A percentile compares a stretch with the other conserved stretches of the same genome.
These are phyloP conservation scores for Teratosphaeria pseudoeucalypti DNA, from an alignment of 2,329 filamentous ascomycete genomes.

Conservation along the genomic window DNA sequence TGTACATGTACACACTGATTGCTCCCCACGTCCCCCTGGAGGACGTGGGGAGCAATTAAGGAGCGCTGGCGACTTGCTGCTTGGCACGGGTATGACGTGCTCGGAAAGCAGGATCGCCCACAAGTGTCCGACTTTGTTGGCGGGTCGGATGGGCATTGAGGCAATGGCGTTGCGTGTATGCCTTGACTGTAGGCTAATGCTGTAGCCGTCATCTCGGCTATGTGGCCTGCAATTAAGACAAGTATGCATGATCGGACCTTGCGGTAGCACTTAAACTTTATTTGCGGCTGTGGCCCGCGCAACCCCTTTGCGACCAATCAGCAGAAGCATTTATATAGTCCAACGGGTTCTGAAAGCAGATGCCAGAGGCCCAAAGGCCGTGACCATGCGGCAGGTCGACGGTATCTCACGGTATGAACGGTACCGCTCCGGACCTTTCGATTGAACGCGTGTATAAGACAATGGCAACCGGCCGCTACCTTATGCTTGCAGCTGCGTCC, in stretches of 20 bases:
- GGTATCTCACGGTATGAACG: too few relatives aligned
- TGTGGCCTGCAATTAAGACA: background rate
- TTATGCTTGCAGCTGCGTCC: background rate
- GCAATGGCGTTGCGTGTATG: slow-evolving; percentile 2
- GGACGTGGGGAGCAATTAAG: slow-evolving; percentile 26
- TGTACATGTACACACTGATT: slow-evolving; percentile 11
- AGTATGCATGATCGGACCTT: background rate
- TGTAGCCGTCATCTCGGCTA: too few relatives aligned
- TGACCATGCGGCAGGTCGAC: too few relatives aligned
- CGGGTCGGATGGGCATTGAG: slow-evolving; percentile 9
- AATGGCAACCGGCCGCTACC: background rate
- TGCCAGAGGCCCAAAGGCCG: too few relatives aligned
- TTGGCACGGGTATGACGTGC: slow-evolving; percentile 20
- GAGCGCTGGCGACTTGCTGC: too few relatives aligned
- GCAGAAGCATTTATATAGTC: background rate
- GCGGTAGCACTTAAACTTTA: background rate
- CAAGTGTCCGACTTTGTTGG: slow-evolving; percentile 16
- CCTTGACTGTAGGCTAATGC: slow-evolving; percentile 6
- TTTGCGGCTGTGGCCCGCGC: background rate
- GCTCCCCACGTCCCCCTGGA: slow-evolving; percentile 17
- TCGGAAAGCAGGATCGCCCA: slow-evolving; percentile 11
- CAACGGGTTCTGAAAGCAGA: too few relatives aligned
- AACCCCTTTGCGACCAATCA: background rate
- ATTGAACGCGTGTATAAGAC: background rate
- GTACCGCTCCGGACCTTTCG: too few relatives aligned